A percentile compares a stretch with the other conserved stretches of the same genome.
Conservation (phyloP, 352 stramenopile species). For the Phytopythium cucurbitacearum region DNA sequence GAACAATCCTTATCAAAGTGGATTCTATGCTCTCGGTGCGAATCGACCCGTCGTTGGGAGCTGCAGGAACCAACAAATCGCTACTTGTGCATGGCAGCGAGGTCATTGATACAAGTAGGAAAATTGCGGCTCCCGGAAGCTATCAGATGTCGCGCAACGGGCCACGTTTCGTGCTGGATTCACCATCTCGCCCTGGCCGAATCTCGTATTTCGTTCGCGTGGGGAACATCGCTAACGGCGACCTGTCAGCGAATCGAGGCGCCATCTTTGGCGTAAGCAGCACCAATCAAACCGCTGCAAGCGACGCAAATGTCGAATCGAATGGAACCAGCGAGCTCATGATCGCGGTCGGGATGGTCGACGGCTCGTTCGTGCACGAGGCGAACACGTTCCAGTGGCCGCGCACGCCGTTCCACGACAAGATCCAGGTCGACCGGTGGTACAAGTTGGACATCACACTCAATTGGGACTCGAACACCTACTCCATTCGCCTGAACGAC, state of each 20-base stretch:
- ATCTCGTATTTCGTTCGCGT: constrained; percentile 80
- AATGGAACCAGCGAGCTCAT: constrained; percentile 48
- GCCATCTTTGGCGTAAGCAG: constrained; percentile 54
- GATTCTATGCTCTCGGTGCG: constrained; percentile 38
- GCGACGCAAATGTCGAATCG: constrained; percentile 2
- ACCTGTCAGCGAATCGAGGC: constrained; percentile 44
- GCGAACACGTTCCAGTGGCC: constrained; percentile 67
- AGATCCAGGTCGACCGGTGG: constrained; percentile 75
- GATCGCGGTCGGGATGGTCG: constrained; percentile 56
- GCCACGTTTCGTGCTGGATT: constrained; percentile 34
- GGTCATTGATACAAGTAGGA: background rate
- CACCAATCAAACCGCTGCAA: background rate
- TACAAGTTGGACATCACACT: constrained; percentile 95
- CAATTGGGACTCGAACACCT: constrained; percentile 76
- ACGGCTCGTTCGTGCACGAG: constrained; percentile 69
- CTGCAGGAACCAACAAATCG: constrained; percentile 64
- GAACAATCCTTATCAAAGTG: constrained; percentile 40
- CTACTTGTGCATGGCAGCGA: constrained; percentile 55
- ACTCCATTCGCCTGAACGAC: constrained; percentile 91
- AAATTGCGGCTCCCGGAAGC: constrained; percentile 11
- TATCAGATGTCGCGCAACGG: constrained; percentile 35
- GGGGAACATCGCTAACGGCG: constrained; percentile 34
- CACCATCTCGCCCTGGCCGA: constrained; percentile 30
- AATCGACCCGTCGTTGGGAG: constrained; percentile 61
- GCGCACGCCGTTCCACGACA: constrained; percentile 35